Conservation (phyloP, 805 yeast species). For the Nakazawaea wyomingensis region DNA sequence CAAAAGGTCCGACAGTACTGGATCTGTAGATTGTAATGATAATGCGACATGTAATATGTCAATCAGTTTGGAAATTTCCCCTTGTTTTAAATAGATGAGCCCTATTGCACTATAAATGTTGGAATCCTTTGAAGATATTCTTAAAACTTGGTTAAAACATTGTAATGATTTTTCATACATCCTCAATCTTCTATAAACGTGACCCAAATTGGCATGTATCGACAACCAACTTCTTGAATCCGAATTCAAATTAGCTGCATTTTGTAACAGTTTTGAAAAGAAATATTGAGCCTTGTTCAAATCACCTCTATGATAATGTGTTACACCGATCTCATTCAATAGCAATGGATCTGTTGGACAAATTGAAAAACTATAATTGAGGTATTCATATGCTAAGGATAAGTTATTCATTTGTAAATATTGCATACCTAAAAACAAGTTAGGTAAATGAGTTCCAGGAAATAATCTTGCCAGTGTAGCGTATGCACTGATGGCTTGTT, state of each 20-base stretch:
- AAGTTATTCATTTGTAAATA: constrained; percentile 83
- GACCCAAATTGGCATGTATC: constrained; percentile 82
- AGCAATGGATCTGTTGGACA: constrained; percentile 85
- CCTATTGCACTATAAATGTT: constrained; percentile 83
- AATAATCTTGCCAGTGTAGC: constrained; percentile 92
- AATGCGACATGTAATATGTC: constrained; percentile 76
- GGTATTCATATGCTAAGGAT: constrained; percentile 80
- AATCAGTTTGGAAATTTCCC: constrained; percentile 61
- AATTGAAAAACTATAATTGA: constrained; percentile 65
- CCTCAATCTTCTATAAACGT: constrained; percentile 70
- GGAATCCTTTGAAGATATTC: constrained; percentile 63
- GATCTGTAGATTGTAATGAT: constrained; percentile 73
- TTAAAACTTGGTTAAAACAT: constrained; percentile 73
- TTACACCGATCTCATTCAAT: constrained; percentile 89
- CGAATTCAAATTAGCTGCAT: constrained; percentile 63
- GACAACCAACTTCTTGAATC: constrained; percentile 83
- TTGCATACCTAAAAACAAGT: constrained; percentile 92
- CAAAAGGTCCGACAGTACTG: constrained; percentile 77
- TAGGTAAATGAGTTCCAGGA: constrained; percentile 87
- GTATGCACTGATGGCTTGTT: constrained; percentile 95
- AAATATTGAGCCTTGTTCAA: constrained; percentile 63
- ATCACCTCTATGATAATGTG: constrained; percentile 73
- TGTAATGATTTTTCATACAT: constrained; percentile 60
- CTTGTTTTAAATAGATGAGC: constrained; percentile 67
- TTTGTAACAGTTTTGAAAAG: constrained; percentile 64